Base-by-base conservation (phyloP, 352 stramenopile genomes). In the Phytophthora rubi region DNA sequence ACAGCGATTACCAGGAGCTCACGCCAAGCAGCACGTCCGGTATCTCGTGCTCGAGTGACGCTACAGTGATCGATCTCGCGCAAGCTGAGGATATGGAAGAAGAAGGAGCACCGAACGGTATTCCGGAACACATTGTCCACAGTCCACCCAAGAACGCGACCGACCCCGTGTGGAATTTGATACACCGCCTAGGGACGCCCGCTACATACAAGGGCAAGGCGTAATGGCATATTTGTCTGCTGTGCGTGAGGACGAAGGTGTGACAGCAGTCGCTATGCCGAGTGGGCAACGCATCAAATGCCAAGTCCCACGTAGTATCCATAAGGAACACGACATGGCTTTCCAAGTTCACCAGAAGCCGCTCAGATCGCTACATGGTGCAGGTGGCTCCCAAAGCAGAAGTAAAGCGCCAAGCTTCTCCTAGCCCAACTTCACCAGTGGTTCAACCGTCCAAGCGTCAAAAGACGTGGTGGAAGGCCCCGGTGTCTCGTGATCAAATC, bases 241-340 rank as follows among this genome's bases (percentile, higher is more conserved):
- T 21, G 18, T 21, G 18, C 18, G 18, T 21, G 18, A 21, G 18
- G 18, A 21, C 26, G n/a, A 42, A 58, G 4, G 15, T 6, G 28
- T 62, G 55, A 42, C 42, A 44, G 10, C 16, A 62, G 6, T 53
- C 42, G 6, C 56, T 62, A 7, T 54, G 42, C 12, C 33, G 42
- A 6, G 33, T 23, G 6, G 37, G 39, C 15, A 62, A 62, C 39
- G 21, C 55, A 16, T 32, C 39, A 2, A 62, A 62, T 21, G 56
- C 33, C 10, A 54, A 54, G 42, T 12, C 56, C 15, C 55, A 62
- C 8, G 13, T 53, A 8, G 13, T 53, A 1, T 18, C 12, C 56
- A 53, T 13, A 62, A 62, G 52, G 56, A 42, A 1, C 56, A 45
- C 18, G 15, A 26, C 4, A 3, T 23, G 42, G 30, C 56, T 8